These are phyloP conservation scores for Anastatica hierochuntica DNA, from an alignment of 345 rosid species.

Conservation along the genomic window DNA sequence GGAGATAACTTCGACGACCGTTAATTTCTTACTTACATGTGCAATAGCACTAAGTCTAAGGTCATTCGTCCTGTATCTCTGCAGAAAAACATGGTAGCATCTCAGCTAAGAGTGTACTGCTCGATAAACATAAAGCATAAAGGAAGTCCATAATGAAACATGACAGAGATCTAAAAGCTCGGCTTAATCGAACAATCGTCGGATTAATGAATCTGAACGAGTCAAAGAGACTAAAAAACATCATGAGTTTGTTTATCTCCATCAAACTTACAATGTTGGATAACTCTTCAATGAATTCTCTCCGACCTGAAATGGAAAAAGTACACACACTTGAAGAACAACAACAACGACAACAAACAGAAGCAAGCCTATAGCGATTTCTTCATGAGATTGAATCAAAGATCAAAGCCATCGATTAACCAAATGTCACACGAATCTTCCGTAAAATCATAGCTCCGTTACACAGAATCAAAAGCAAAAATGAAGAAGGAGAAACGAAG, in stretches of 20 bases:
- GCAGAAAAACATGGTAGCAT: conserved; percentile 27
- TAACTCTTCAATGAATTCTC: conserved; percentile 55
- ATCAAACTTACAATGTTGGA: conserved; percentile 43
- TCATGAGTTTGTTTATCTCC: background rate
- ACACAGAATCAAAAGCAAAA: background rate
- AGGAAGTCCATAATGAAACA: too few species aligned
- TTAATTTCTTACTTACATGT: conserved; percentile 35
- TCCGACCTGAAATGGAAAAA: conserved; percentile 35
- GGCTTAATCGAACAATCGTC: background rate
- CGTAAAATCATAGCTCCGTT: background rate
- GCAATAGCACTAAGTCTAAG: conserved; percentile 44
- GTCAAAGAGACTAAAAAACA: background rate
- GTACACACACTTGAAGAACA: background rate
- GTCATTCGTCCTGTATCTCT: conserved; percentile 45
- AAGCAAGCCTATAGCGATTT: background rate
- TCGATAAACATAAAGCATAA: background rate
- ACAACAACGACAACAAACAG: background rate
- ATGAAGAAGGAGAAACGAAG: background rate
- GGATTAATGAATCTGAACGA: background rate
- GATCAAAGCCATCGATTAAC: background rate
- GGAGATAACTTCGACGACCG: background rate
- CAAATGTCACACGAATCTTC: conserved; percentile 2
- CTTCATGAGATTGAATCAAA: conserved; percentile 2
- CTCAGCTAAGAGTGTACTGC: background rate
- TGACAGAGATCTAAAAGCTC: conserved; percentile 7